phyloP scores from a whole-genome alignment of 2,329 filamentous ascomycete species.

The Epicoccum sorghinum region DNA sequence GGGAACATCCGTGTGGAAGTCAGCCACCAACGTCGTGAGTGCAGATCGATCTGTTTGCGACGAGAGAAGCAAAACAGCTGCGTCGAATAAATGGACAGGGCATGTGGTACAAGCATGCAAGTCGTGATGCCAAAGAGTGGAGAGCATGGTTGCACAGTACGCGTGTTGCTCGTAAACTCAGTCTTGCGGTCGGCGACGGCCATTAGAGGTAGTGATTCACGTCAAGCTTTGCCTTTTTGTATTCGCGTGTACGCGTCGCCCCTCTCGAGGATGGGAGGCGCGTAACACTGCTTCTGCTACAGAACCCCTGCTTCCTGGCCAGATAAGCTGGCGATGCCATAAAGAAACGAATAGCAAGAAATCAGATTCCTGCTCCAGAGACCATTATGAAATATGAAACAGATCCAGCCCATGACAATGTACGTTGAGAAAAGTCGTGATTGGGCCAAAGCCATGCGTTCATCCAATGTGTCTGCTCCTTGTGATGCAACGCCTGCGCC shows the following conservation, averaged over 20 bases:
- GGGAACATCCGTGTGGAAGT: not conserved
- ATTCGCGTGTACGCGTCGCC: constrained; percentile 12
- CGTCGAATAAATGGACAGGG: not conserved
- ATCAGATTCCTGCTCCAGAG: constrained; percentile 3
- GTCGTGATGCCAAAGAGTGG: not conserved
- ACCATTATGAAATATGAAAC: constrained; percentile 18
- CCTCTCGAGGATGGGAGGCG: constrained; percentile 3
- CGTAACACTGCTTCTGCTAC: constrained; percentile 11
- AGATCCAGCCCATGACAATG: constrained; percentile 16
- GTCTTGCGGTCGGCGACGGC: not conserved
- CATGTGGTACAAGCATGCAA: not conserved
- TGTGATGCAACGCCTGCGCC: constrained; percentile 15
- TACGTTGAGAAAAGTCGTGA: constrained; percentile 17
- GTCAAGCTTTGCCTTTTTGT: constrained; percentile 11
- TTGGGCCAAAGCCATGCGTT: constrained; percentile 9
- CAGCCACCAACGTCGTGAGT: constrained; percentile 4
- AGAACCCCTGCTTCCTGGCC: not conserved
- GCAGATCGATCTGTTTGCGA: not conserved
- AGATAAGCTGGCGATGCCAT: constrained; percentile 8
- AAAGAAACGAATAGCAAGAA: constrained; percentile 10
- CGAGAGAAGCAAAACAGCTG: not conserved
- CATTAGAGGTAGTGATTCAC: not conserved
- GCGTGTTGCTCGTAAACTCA: not conserved
- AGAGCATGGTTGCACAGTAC: constrained; percentile 1
- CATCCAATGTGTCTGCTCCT: constrained; percentile 10